Conservation (phyloP, 805 yeast genomes). For the Starmerella gropengiesseri region DNA sequence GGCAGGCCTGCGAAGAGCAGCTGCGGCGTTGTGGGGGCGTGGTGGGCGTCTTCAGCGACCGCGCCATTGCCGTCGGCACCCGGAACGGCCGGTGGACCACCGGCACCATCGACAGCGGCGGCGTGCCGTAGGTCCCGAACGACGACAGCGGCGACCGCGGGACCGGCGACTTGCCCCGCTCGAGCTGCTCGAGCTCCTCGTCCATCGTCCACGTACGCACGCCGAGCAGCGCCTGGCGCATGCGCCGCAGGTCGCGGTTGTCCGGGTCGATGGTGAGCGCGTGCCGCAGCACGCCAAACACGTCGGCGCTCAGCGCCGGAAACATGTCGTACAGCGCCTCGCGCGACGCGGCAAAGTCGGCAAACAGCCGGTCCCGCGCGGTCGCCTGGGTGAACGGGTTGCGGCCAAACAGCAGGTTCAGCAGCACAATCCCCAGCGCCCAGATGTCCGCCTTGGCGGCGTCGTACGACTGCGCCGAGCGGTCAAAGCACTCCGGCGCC, state of each 20-base stretch:
- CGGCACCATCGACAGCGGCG: conserved; percentile 16
- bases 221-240: conserved; percentile 49
- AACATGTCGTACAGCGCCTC: conserved; percentile 87
- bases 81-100: conserved; percentile 23
- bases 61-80: conserved; percentile 24
- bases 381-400: conserved; percentile 79
- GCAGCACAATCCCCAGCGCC: conserved; percentile 75
- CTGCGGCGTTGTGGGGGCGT: no score
- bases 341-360: conserved; percentile 75
- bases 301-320: conserved; percentile 75
- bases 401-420: conserved; percentile 78
- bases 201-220: conserved; percentile 71
- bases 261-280: conserved; percentile 76
- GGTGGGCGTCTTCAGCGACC: conserved; percentile 17
- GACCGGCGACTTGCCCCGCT: conserved; percentile 13
- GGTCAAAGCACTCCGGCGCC: conserved; percentile 87
- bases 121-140: conserved; percentile 4
- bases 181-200: conserved; percentile 47
- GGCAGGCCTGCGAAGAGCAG: not conserved
- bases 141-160: conserved; percentile 3
- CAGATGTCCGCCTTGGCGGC: conserved; percentile 79
- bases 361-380: conserved; percentile 66
- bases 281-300: conserved; percentile 71
- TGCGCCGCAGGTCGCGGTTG: conserved; percentile 55
- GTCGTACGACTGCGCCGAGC: conserved; percentile 41